Evolutionary conservation across 306 rosid genomes (phyloP), one percentile per base, ranked within the genome.

Genomic region (Sindora glabra): DNA sequence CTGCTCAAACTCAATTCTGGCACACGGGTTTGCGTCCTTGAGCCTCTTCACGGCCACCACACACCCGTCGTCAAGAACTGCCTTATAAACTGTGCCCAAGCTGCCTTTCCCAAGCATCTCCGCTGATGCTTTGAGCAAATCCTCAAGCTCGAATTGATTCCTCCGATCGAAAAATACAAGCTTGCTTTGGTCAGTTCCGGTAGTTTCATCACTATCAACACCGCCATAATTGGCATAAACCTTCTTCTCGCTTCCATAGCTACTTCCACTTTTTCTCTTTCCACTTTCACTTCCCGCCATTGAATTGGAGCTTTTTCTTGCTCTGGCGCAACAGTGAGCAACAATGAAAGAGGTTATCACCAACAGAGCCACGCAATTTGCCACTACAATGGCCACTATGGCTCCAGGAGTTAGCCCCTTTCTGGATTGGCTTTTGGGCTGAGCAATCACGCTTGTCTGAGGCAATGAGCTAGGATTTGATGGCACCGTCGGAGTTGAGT

Each of bases 31-130:
- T 2, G 95, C 89, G 46, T 94, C 99, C 57, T 89, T 89, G 5
- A 94, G 70, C 70, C 99, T 72, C 85, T 92, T 92, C 37, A 92
- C 97, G 0, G 97, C 99, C 27, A 92, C 95, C 0, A 85, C 76
- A 45, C 71, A 44, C 0, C 97, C 97, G 48, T 86, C 99, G 29
- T 94, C 97, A 2, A 94, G 87, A 54, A 84, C 99, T 10, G 97
- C 99, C 54, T 74, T 69, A 47, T 94, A 94, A 4, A 94, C 95
- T 10, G 97, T 94, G 38, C 99, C 99, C 55, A 94, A 77, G 74
- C 99, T 82, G 17, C 99, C 99, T 49, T 94, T 94, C 56, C 99
- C 99, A 23, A 94, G 83, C 97, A 94, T 89, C 81, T 94, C 99
- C n/a, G 99, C 99, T 24, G 99, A 94, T 0, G 99, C 97, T 24